Conservation (phyloP, 2,329 filamentous ascomycete species). For the Arthrinium phaeospermum region DNA sequence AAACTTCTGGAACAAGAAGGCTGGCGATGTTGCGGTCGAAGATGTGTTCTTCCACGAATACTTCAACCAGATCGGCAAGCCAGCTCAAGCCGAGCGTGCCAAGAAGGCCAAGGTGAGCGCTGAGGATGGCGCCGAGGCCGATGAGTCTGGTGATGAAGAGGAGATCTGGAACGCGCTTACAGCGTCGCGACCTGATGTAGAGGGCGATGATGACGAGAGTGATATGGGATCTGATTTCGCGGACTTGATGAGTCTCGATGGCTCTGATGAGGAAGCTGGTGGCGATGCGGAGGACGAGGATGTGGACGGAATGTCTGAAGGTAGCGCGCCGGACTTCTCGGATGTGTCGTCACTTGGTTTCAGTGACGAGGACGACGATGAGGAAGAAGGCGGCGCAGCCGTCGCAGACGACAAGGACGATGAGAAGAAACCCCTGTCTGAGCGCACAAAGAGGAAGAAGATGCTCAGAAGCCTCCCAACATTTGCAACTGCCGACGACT, state of each 20-base stretch:
- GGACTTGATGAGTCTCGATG: constrained; percentile 46
- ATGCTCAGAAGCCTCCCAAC: constrained; percentile 88
- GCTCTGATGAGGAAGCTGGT: constrained; percentile 56
- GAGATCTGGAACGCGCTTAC: constrained; percentile 94
- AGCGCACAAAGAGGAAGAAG: constrained; percentile 70
- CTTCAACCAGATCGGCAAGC: constrained; percentile 78
- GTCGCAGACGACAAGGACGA: constrained; percentile 50
- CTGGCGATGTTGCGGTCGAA: constrained; percentile 85
- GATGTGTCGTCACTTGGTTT: constrained; percentile 42
- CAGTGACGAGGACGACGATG: constrained; percentile 48
- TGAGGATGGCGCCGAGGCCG: constrained; percentile 44
- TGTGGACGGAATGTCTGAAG: constrained; percentile 51
- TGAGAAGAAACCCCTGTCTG: constrained; percentile 44
- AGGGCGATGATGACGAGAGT: constrained; percentile 64
- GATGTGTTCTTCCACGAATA: constrained; percentile 99
- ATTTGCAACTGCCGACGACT: constrained; percentile 93
- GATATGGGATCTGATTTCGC: constrained; percentile 51
- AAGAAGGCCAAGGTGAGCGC: constrained; percentile 61
- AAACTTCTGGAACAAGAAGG: constrained; percentile 88
- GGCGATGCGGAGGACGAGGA: constrained; percentile 50
- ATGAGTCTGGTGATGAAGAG: constrained; percentile 69
- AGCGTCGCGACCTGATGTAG: constrained; percentile 77
- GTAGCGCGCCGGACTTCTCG: constrained; percentile 41
- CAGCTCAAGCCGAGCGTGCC: constrained; percentile 59
- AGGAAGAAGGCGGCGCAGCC: constrained; percentile 47